Base-by-base conservation (phyloP, 139 green algal species). In the Pleodorina starrii region DNA sequence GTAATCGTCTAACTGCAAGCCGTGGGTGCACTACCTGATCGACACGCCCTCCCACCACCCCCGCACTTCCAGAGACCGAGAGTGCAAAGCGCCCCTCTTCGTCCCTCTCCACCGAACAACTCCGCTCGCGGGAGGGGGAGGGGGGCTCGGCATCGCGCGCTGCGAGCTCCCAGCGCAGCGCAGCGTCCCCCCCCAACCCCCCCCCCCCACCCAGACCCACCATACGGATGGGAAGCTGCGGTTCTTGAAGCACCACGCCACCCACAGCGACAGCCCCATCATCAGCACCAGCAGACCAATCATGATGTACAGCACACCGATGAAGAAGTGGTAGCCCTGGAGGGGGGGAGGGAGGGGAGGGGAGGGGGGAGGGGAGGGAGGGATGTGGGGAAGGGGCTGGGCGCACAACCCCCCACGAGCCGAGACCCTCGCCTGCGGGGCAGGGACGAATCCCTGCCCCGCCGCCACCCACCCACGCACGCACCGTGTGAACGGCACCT, bases 181-280 rank as follows among this genome's bases (percentile, higher is more conserved):
- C n/a, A n/a, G n/a, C n/a, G n/a, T 32, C 54, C 54, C 51, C 51
- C 35, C 16, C 19, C n/a, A 21, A 23, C 35, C 16, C 35, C 36
- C 9, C 6, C 19, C 11, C 77, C 51, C 50, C 2, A 0, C 83
- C 43, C 68, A 88, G 1, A 0, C 83, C 43, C 68, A 88, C 83
- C 83, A 88, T 0, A 88, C 83, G 46, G 23, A 81, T 1, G 83
- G 83, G 83, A 88, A 88, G 83, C 83, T 88, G 6, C 83, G 32
- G 63, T 43, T 88, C 83, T 88, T 88, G 66, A 88, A 88, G 83
- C 83, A 88, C 83, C 83, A 88, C 9, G 83, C 83, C 83, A 88
- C 83, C 83, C 83, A 88, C 44, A 88, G 68, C 43, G 66, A 81
- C 66, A 88, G 83, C 32, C 83, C 83, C 83, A 88, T 74, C 83